Percentiles rank a stretch among this genome's conserved stretches.
These are phyloP conservation scores for Camellia japonica DNA, from an alignment of 148 eudicot genomes.

Conservation along the genomic window DNA sequence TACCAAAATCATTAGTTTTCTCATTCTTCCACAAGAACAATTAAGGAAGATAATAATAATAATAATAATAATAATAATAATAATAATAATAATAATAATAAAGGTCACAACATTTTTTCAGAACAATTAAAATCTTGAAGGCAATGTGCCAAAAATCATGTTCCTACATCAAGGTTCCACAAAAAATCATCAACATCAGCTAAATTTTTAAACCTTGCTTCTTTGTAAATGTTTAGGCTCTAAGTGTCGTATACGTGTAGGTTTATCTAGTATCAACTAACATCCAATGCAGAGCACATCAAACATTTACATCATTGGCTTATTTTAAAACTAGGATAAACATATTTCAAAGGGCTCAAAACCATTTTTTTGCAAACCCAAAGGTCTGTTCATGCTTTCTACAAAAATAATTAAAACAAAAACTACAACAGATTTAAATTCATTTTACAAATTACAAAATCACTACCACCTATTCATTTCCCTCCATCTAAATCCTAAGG, in stretches of 20 bases:
- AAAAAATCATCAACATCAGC: not conserved
- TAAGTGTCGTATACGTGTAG: not conserved
- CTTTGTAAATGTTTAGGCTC: not conserved
- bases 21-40: not conserved
- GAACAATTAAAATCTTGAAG: not conserved
- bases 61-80: no score
- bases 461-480: not conserved
- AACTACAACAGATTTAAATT: not conserved
- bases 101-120: not conserved
- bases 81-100: no score
- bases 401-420: not conserved
- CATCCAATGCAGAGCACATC: not conserved
- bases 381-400: no score
- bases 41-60: not conserved
- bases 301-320: not conserved
- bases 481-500: not conserved
- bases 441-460: not conserved
- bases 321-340: not conserved
- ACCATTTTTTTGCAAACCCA: not conserved
- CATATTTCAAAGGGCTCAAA: not conserved
- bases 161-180: not conserved
- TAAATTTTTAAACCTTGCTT: not conserved
- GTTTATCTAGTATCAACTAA: not conserved
- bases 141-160: not conserved
- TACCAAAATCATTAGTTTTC: not conserved